These are phyloP conservation scores for Xylariaceae sp. DNA, from an alignment of 2,329 filamentous ascomycete species.

Conservation along the genomic window DNA sequence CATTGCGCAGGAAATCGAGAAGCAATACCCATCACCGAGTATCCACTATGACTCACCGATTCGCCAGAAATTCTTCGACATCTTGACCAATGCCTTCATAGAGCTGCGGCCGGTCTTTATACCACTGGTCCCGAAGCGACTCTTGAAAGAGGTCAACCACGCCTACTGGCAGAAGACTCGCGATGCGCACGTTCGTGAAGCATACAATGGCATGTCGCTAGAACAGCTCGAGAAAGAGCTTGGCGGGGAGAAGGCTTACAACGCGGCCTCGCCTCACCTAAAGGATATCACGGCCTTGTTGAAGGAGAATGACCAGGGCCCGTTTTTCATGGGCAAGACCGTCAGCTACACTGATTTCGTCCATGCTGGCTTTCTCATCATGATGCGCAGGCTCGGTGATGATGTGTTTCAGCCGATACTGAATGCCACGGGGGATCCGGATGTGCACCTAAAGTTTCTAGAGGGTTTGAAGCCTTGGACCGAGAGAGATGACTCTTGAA, in stretches of 20 bases:
- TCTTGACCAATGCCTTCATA: conserved; percentile 44
- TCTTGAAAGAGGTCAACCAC: conserved; percentile 59
- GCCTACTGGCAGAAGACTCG: conserved; percentile 65
- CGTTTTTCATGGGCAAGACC: conserved; percentile 65
- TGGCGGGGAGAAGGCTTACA: conserved; percentile 59
- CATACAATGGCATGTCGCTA: conserved; percentile 55
- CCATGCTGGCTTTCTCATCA: conserved; percentile 53
- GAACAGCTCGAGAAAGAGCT: conserved; percentile 54
- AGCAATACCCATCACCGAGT: conserved; percentile 62
- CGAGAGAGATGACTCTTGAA: conserved; percentile 47
- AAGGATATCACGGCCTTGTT: conserved; percentile 53
- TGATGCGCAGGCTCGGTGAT: conserved; percentile 44
- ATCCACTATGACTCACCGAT: conserved; percentile 63
- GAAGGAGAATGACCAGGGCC: conserved; percentile 62
- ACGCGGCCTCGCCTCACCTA: conserved; percentile 46
- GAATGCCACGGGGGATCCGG: conserved; percentile 46
- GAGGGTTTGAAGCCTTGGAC: conserved; percentile 51
- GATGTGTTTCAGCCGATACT: conserved; percentile 46
- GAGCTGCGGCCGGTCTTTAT: conserved; percentile 52
- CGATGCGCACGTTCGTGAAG: conserved; percentile 41
- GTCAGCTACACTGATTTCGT: conserved; percentile 65
- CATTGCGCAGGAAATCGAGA: conserved; percentile 67
- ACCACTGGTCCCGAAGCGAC: conserved; percentile 52
- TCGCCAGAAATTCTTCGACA: conserved; percentile 51
- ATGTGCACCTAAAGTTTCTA: conserved; percentile 49